A percentile compares a stretch with the other conserved stretches of the same genome.
Conservation (phyloP, 306 rosid genomes). For the Vigna angularis region DNA sequence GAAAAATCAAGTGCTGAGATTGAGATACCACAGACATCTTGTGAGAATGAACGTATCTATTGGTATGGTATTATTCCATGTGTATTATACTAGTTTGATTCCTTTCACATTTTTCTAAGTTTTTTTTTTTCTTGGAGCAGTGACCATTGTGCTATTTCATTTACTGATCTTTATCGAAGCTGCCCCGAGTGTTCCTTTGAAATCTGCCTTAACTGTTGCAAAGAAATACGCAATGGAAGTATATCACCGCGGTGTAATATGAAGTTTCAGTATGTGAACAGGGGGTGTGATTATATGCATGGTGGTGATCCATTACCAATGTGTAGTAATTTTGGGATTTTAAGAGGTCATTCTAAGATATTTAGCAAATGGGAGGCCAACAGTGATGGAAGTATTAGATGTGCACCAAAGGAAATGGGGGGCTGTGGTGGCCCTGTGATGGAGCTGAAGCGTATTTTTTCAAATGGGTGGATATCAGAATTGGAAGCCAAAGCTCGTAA, state of each 20-base stretch:
- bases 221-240: conserved; percentile 62
- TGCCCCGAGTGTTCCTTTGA: conserved; percentile 69
- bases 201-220: conserved; percentile 73
- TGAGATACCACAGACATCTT: conserved; percentile 53
- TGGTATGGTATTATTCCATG: conserved; percentile 49
- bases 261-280: conserved; percentile 60
- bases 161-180: conserved; percentile 72
- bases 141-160: conserved; percentile 81
- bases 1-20: conserved; percentile 55
- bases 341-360: conserved; percentile 33
- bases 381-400: conserved; percentile 54
- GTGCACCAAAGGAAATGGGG: conserved; percentile 69
- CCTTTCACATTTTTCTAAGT: conserved; percentile 17
- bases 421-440: conserved; percentile 63
- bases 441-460: conserved; percentile 67
- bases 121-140: conserved; percentile 44
- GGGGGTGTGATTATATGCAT: conserved; percentile 72
- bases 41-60: conserved; percentile 68
- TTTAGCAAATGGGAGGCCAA: conserved; percentile 55
- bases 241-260: conserved; percentile 48
- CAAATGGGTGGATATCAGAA: conserved; percentile 55
- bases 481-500: conserved; percentile 59
- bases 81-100: not conserved
- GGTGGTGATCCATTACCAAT: conserved; percentile 66
- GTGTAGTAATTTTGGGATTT: conserved; percentile 29